Evolutionary conservation across 2,329 filamentous ascomycete genomes (phyloP).

Genomic region (Monosporascus sp.): DNA sequence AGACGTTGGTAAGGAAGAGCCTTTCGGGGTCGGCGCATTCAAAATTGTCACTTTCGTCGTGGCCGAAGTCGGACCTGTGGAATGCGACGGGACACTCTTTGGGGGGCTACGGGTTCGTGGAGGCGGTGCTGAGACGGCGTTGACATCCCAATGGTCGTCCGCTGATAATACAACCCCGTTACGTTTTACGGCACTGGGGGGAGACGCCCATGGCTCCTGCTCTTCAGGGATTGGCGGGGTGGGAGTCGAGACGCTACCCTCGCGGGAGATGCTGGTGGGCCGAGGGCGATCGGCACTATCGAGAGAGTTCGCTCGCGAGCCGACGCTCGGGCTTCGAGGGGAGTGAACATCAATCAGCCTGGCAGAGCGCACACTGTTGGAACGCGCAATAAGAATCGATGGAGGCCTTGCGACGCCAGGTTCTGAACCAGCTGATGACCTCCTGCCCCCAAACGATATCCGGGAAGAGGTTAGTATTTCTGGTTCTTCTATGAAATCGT

Average conservation of each 20-base stretch:
- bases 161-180: constrained; percentile 8
- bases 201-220: constrained; percentile 10
- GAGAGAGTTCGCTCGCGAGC: constrained; percentile 44
- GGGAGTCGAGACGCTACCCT: constrained; percentile 30
- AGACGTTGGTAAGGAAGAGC: not conserved
- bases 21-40: constrained; percentile 5
- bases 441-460: constrained; percentile 48
- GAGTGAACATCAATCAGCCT: constrained; percentile 53
- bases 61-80: constrained; percentile 8
- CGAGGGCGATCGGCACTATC: constrained; percentile 39
- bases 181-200: constrained; percentile 10
- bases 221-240: constrained; percentile 39
- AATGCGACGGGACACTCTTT: constrained; percentile 10
- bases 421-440: constrained; percentile 45
- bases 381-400: constrained; percentile 35
- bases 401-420: constrained; percentile 30
- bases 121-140: constrained; percentile 6
- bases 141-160: constrained; percentile 10
- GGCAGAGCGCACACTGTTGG: constrained; percentile 49
- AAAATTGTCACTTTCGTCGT: constrained; percentile 18
- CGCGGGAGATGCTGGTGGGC: constrained; percentile 34
- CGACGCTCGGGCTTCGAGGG: constrained; percentile 43
- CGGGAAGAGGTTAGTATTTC: constrained; percentile 53
- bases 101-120: constrained; percentile 15
- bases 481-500: constrained; percentile 54